phyloP scores from a whole-genome alignment of 352 stramenopile genomes.

The Thalassiosira oceanica region DNA sequence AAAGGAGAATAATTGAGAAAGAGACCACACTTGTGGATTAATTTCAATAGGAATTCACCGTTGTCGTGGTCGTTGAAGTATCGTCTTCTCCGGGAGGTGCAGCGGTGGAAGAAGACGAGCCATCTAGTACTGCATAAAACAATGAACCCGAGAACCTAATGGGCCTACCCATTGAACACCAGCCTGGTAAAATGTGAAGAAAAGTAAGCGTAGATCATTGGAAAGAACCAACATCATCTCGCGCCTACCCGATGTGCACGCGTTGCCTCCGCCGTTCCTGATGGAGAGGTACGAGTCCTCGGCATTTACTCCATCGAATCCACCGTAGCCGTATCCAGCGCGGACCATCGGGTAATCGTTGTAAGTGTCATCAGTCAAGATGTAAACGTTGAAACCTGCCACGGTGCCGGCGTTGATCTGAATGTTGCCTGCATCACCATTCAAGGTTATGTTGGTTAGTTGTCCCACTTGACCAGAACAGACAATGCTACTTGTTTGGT shows the following conservation, averaged over 20 bases:
- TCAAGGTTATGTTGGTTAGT: not conserved
- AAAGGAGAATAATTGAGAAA: no score
- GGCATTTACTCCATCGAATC: not conserved
- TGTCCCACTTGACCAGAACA: conserved; percentile 1
- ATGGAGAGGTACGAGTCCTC: conserved; percentile 13
- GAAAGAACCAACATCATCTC: no score
- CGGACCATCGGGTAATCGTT: not conserved
- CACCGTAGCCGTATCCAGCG: not conserved
- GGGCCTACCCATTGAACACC: no score
- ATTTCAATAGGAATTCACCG: no score
- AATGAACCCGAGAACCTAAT: no score
- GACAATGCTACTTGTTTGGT: not conserved
- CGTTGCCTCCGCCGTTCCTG: not conserved
- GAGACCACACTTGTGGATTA: not conserved
- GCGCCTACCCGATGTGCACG: not conserved
- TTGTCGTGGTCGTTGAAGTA: no score
- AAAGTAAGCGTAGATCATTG: no score
- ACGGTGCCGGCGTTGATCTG: not conserved
- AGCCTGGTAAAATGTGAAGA: no score
- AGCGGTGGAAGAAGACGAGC: no score
- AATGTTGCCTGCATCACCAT: not conserved
- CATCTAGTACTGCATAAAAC: no score
- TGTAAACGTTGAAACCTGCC: not conserved
- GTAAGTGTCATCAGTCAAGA: not conserved
- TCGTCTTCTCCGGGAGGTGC: no score